Evolutionary conservation across 1,284 basidiomycete genomes (phyloP), one percentile per base, ranked within the genome.

Genomic region (Boletus albobrunnescens): DNA sequence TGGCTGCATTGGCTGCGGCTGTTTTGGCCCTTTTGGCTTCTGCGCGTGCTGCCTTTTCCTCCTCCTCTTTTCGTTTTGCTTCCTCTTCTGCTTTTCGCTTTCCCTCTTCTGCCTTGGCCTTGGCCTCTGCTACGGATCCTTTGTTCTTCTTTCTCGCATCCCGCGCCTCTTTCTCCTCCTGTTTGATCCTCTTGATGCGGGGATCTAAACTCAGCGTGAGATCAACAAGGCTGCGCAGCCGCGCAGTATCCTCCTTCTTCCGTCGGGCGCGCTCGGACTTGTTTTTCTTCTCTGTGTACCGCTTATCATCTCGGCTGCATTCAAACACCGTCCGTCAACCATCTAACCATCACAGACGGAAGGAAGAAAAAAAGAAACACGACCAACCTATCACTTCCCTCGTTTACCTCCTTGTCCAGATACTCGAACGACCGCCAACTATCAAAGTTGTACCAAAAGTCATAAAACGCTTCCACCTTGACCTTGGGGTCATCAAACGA

Each of bases 371-470:
- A 14, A 6, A 22, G 17, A 42, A 32, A 16, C 19, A 33, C n/a
- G 4, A 72, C 84, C 55, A 44, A 90, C 88, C 81, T 92, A 68
- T 99, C 95, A 54, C 88, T 91, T 23, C 95, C 95, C 71, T 99
- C 95, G 71, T 97, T 97, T 56, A 93, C 87, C 69, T 99, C 95
- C 78, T 99, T 99, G 75, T 99, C 95, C 59, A 91, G 76, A 77
- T 94, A 98, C 73, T 99, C 95, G 67, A 99, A 99, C 69, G 87
- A 91, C 57, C 96, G 77, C 96, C 96, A 99, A 62, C 87, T 91
- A 70, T 98, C 94, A 71, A 99, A 97, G 79, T 96, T 96, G 79
- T 98, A 98, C 91, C 92, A 99, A 71, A 95, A 97, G 72, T 97
- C 89, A 77, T 98, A 99, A 76, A 99, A 98, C 16, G 74, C 78